Evolutionary conservation across 2,329 filamentous ascomycete species (phyloP).

Genomic region (Paradendryphiella salina): DNA sequence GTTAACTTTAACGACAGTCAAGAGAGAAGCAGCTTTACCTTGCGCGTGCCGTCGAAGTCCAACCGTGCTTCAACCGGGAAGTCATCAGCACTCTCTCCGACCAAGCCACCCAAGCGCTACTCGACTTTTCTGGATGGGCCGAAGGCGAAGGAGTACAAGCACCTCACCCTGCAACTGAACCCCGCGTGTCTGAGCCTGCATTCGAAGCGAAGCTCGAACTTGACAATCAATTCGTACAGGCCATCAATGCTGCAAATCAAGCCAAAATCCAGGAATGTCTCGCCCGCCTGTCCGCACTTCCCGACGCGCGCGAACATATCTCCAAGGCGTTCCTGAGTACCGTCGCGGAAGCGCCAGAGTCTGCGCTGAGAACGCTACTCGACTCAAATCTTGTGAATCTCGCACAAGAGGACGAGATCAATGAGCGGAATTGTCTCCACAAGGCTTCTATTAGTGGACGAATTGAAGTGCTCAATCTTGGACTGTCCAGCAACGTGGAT

Average conservation of each 20-base stretch:
- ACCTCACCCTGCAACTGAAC: slow-evolving; percentile 40
- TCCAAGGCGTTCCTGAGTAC: slow-evolving; percentile 89
- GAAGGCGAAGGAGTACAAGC: slow-evolving; percentile 91
- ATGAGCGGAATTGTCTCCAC: slow-evolving; percentile 93
- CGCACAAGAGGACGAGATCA: slow-evolving; percentile 95
- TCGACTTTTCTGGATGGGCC: slow-evolving; percentile 94
- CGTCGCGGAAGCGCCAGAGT: slow-evolving; percentile 79
- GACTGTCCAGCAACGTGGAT: slow-evolving; percentile 74
- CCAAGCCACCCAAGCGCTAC: slow-evolving; percentile 91
- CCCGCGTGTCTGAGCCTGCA: slow-evolving; percentile 38
- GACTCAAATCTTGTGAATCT: slow-evolving; percentile 83
- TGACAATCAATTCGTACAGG: slow-evolving; percentile 85
- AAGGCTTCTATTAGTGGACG: slow-evolving; percentile 96
- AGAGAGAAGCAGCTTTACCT: slow-evolving; percentile 98
- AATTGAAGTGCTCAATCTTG: slow-evolving; percentile 73
- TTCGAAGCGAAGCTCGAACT: slow-evolving; percentile 80
- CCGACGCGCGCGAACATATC: slow-evolving; percentile 71
- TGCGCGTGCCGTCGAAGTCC: slow-evolving; percentile 92
- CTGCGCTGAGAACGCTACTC: slow-evolving; percentile 74
- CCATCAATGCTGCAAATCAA: slow-evolving; percentile 79
- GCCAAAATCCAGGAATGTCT: slow-evolving; percentile 79
- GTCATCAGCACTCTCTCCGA: slow-evolving; percentile 97
- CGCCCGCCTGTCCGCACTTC: slow-evolving; percentile 65
- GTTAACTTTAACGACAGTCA: slow-evolving; percentile 59
- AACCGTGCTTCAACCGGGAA: slow-evolving; percentile 96